Evolutionary conservation across 1,284 basidiomycete species (phyloP), one percentile per base, ranked within the genome.

Genomic region (Puccinia triticina): DNA sequence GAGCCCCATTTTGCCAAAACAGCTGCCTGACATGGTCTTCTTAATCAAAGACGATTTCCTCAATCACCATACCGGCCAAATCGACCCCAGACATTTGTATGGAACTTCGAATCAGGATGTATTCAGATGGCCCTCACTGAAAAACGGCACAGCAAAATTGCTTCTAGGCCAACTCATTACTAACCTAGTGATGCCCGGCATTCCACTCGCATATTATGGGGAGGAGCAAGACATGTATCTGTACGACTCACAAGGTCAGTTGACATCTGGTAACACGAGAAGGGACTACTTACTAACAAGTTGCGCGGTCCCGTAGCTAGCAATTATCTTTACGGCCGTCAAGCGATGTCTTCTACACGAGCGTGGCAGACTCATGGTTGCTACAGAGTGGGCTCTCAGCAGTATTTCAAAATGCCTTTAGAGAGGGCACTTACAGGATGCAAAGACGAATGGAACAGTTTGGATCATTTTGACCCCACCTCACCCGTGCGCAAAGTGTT

Each of bases 381-480:
- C 87, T 96, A 96, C 88, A 90, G 89, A 78, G 90, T 95, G 55
- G 94, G 94, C 43, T 95, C 94, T 5, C 90, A 91, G 83, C 94
- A 96, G 86, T 96, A 94, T 88, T 96, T 91, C 89, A 93, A 95
- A 87, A 93, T 95, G 90, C 92, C 92, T 1, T 89, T 95, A 83
- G 92, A 93, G 83, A 91, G 91, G 85, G 88, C 92, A 8, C 87
- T 94, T 50, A 88, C 93, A 34, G 94, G 94, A 76, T 96, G 94
- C 86, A 85, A 92, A 82, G 93, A 96, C 86, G 91, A 92, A 84
- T 94, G 92, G 93, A 95, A 95, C 86, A 91, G 92, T 2, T 90
- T 95, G 34, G 94, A 96, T 86, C 94, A 96, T 87, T 95, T 96
- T 86, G 94, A 96, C 87, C 93, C 94, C n/a, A 95, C 94, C 0